These are phyloP conservation scores for Escallonia rubra DNA, from an alignment of 129 eudicot species.

Conservation along the genomic window DNA sequence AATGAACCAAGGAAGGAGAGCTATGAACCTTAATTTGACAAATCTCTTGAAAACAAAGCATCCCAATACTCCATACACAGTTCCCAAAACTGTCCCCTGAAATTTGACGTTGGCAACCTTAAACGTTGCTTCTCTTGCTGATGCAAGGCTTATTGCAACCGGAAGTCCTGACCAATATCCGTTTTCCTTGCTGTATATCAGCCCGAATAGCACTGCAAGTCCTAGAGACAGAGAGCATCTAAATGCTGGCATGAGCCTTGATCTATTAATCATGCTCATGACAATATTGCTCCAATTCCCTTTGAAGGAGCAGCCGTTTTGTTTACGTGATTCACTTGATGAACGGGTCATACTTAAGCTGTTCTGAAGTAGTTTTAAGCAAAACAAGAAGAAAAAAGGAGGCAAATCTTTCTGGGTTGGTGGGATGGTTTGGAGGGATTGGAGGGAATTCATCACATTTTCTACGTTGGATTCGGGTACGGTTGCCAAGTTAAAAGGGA, in stretches of 20 bases:
- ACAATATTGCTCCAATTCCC: slow-evolving; percentile 9
- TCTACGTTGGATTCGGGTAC: slow-evolving; percentile 52
- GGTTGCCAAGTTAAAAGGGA: slow-evolving; percentile 35
- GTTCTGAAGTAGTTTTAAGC: slow-evolving; percentile 55
- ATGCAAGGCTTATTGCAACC: slow-evolving; percentile 60
- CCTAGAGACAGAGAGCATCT: slow-evolving; percentile 81
- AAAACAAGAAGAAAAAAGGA: slow-evolving; percentile 74
- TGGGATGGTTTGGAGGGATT: slow-evolving; percentile 36
- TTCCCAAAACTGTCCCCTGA: slow-evolving; percentile 89
- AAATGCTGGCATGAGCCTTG: slow-evolving; percentile 49
- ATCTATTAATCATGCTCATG: not conserved
- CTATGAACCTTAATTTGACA: slow-evolving; percentile 52
- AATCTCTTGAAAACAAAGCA: slow-evolving; percentile 58
- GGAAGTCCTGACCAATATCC: slow-evolving; percentile 88
- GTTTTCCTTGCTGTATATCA: slow-evolving; percentile 52
- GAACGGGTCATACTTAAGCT: slow-evolving; percentile 18
- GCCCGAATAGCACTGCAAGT: slow-evolving; percentile 66
- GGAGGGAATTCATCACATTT: slow-evolving; percentile 16
- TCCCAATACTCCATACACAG: slow-evolving; percentile 76
- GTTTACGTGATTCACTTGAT: slow-evolving; percentile 8
- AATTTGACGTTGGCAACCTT: slow-evolving; percentile 63
- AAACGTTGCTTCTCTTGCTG: slow-evolving; percentile 64
- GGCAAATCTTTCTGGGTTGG: slow-evolving; percentile 42
- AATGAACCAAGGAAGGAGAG: slow-evolving; percentile 88
- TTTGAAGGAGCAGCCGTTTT: slow-evolving; percentile 8